phyloP scores from a whole-genome alignment of 331 rosid species.

The Malus hybrid region DNA sequence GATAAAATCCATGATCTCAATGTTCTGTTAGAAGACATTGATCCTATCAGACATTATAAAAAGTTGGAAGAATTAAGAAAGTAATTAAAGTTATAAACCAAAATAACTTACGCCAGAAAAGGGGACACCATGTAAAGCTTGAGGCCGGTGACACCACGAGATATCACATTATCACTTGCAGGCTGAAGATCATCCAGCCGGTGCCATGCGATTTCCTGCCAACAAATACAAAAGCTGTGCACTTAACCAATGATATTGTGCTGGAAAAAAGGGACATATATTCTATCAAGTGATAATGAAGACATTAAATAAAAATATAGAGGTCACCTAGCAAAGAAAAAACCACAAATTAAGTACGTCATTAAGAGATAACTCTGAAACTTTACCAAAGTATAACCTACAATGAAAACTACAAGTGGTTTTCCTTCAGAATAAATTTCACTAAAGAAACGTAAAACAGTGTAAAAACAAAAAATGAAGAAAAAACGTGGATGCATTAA shows the following conservation, averaged over 20 bases:
- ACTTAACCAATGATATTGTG: conserved; percentile 9
- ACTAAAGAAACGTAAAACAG: neutral
- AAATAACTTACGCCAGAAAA: conserved; percentile 64
- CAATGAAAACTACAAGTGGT: neutral
- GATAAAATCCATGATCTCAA: conserved; percentile 64
- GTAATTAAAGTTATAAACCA: conserved; percentile 15
- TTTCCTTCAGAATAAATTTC: neutral
- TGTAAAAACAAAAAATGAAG: neutral
- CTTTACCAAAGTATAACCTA: neutral
- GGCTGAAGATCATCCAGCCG: conserved; percentile 87
- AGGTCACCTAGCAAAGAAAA: neutral
- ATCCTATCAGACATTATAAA: conserved; percentile 20
- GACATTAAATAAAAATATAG: neutral
- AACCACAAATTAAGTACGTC: neutral
- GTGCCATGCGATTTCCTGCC: conserved; percentile 97
- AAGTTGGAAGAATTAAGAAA: conserved; percentile 3
- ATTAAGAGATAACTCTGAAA: neutral
- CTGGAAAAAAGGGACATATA: neutral
- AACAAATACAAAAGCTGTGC: conserved; percentile 11
- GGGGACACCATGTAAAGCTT: conserved; percentile 99
- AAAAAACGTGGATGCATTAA: neutral
- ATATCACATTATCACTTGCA: conserved; percentile 72
- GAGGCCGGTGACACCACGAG: conserved; percentile 91
- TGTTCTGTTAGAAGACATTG: conserved; percentile 42
- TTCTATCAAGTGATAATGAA: neutral